Base-by-base conservation (phyloP, 352 stramenopile genomes). In the Globisporangium rhizosaccharum region DNA sequence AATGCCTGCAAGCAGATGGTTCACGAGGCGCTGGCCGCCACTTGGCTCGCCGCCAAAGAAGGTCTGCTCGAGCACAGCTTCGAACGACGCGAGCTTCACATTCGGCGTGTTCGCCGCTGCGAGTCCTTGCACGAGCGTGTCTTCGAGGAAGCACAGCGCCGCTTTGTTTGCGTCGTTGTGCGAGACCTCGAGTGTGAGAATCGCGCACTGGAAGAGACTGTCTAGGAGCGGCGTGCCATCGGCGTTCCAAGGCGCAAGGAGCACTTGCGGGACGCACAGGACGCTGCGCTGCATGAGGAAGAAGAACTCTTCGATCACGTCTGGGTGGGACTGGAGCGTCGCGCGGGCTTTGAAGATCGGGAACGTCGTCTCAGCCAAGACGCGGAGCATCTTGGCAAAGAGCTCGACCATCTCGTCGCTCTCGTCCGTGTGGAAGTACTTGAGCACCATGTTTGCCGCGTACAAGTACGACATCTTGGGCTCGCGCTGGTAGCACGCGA, bases 261-360 rank as follows among this genome's bases (percentile, higher is more conserved):
- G 68, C 18, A 84, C 70, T 45, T 87, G 76, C 0, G 93, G 93
- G 39, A 96, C 86, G 57, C 83, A 85, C 39, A 79, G 83, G 11
- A 98, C 75, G 50, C 92, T 87, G 23, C 92, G 82, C 50, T 96
- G 88, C 71, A 97, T 92, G 36, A 98, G 70, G 70, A 91, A 98
- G 65, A 98, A 98, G 48, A 98, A 97, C 70, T 98, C 96, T 68
- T 98, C 96, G 10, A 98, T 85, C 36, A 98, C 85, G 67, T 98
- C 94, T 12, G 93, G 96, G 62, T 97, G 81, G 59, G 67, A 68
- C 58, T 73, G 89, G 72, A 76, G 92, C 57, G 68, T 80, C 9
- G 69, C 59, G 0, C 69, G 51, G 26, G 55, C 70, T 37, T 77
- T 73, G 52, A 98, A 91, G 68, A 98, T 88, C 23, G 85, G 76